These are phyloP conservation scores for Plenodomus biglobosus DNA, from an alignment of 2,329 filamentous ascomycete species.

Conservation along the genomic window DNA sequence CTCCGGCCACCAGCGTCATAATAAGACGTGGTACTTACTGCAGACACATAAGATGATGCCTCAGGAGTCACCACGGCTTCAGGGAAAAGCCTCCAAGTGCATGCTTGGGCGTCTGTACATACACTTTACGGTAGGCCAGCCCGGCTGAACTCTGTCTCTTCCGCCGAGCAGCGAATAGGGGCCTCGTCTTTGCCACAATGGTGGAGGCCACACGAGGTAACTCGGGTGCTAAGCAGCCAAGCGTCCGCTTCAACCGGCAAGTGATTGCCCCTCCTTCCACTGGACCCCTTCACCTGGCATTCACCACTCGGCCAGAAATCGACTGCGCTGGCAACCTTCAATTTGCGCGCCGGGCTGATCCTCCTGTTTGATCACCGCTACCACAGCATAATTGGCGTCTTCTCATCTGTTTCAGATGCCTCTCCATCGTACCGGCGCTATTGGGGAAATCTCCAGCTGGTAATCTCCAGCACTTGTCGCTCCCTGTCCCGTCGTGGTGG, in stretches of 20 bases:
- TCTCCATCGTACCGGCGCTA: not conserved
- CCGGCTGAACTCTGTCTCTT: not conserved
- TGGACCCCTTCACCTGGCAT: not conserved
- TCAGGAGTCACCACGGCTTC: too few species aligned
- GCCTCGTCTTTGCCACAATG: not conserved
- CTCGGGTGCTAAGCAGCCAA: not conserved
- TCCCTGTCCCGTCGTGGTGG: not conserved
- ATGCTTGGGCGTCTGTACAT: too few species aligned
- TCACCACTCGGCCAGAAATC: slow-evolving; percentile 1
- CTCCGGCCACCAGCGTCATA: too few species aligned
- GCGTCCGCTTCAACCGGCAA: slow-evolving; percentile 1
- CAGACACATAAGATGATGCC: too few species aligned
- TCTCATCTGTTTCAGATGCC: slow-evolving; percentile 4
- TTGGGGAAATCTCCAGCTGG: not conserved
- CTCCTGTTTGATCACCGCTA: slow-evolving; percentile 21
- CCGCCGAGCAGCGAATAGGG: slow-evolving; percentile 9
- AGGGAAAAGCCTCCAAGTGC: too few species aligned
- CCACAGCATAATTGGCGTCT: slow-evolving; percentile 8
- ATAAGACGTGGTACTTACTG: too few species aligned
- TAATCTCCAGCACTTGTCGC: not conserved
- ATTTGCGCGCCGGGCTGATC: slow-evolving; percentile 3
- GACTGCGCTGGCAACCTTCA: slow-evolving; percentile 10
- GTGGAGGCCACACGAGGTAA: not conserved
- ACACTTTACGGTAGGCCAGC: too few species aligned
- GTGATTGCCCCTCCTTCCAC: slow-evolving; percentile 1